Base-by-base conservation (phyloP, 2,329 filamentous ascomycete species). In the Thyridium curvatum region DNA sequence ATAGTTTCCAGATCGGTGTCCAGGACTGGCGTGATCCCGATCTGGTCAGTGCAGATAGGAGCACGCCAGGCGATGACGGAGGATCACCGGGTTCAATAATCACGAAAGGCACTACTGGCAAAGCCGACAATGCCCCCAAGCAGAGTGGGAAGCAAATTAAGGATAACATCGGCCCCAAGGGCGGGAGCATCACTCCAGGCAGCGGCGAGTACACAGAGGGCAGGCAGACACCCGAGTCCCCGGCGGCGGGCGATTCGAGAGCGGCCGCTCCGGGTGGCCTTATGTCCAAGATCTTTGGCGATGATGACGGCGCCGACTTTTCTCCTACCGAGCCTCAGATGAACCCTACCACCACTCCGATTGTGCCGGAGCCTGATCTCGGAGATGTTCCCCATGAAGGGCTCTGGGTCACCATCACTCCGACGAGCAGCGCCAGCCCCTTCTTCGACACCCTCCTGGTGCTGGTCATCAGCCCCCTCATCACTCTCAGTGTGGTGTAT, bases 371-470 rank as follows among this genome's bases (percentile, higher is more conserved):
- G 21, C 41, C 43, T n/a, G 46, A 49, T 17, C 40, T 55, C 8
- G 49, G 49, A 2, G 43, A 50, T 18, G 38, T 21, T 12, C 36
- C 34, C 13, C 82, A 82, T 46, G 82, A 93, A 51, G 91, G 89
- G 2, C 75, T 98, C 4, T 97, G 89, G 89, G 88, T 98, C n/a
- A 95, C 93, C 8, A 79, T 98, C 40, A 93, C 88, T 1, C 93
- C 90, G 2, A 90, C 89, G 1, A 91, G 80, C 60, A 91, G 88
- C 46, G 84, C 85, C 5, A 94, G 84, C 50, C 90, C 93, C 0
- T 95, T 98, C 66, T 90, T 97, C 50, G 93, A 98, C 57, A 97
- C 91, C 0, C 74, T 98, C 3, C 71, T 97, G n/a, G 89, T 98
- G 8, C 71, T 98, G n/a, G 89, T 98, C 26, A 82, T 97, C 39